Percentiles rank a stretch among this genome's conserved stretches.
Conservation (phyloP, 768 basidiomycete species). For the Termitomyces sp. region DNA sequence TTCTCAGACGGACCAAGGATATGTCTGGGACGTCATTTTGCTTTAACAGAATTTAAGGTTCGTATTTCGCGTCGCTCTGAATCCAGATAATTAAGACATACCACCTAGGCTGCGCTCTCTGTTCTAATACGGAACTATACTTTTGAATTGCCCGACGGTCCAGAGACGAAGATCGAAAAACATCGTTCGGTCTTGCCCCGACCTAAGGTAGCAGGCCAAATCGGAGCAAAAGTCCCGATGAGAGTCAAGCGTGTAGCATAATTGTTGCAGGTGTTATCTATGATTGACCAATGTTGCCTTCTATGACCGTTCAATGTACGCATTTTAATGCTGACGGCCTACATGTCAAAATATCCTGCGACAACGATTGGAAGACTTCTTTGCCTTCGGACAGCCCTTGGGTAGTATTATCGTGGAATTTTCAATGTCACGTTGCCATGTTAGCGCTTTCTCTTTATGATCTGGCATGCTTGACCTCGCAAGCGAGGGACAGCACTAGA, state of each 20-base stretch:
- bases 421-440: too few species aligned
- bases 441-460: too few species aligned
- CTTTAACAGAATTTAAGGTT: conserved; percentile 39
- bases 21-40: conserved; percentile 45
- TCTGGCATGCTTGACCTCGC: too few species aligned
- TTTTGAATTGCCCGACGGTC: conserved; percentile 36
- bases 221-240: conserved; percentile 28
- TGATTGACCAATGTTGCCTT: too few species aligned
- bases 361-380: too few species aligned
- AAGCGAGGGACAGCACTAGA: too few species aligned
- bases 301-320: too few species aligned
- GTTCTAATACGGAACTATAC: conserved; percentile 37
- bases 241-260: conserved; percentile 24
- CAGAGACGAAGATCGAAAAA: conserved; percentile 28
- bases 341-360: too few species aligned
- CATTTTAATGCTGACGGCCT: too few species aligned
- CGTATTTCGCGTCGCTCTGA: not conserved
- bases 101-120: conserved; percentile 34
- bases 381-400: too few species aligned
- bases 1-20: conserved; percentile 48
- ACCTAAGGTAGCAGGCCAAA: conserved; percentile 32
- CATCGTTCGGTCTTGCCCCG: conserved; percentile 30
- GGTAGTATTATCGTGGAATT: too few species aligned
- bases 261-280: not conserved
- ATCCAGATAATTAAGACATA: not conserved